Base-by-base conservation (phyloP, 2,329 filamentous ascomycete genomes). In the Diaporthe longicolla region DNA sequence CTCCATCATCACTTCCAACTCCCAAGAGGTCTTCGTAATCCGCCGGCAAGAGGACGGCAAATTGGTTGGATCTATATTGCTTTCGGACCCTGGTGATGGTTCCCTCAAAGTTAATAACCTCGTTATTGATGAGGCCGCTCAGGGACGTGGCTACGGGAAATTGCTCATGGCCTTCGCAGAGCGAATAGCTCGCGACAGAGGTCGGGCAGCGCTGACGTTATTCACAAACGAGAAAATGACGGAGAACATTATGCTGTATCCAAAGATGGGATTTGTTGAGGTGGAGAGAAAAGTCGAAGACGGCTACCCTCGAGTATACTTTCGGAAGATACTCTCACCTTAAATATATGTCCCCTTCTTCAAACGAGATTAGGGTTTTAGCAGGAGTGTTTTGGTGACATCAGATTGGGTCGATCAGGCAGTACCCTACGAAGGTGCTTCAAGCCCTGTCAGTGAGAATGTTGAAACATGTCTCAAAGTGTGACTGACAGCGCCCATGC, bases 301-400 rank as follows among this genome's bases (percentile, higher is more conserved):
- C 17, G 82, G 82, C 0, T 83, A 80, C 57, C 77, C 83, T 7
- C 76, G 82, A 3, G 82, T 84, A 0, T 84, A 81, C 68, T 84
- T 81, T 71, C 78, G 80, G 0, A 83, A 80, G 58, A 15, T 19
- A 26, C 65, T 73, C 29, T 48, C 29, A 50, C 24, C 11, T 66
- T 66, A 9, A 66, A 10, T 2, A n/a, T 11, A 45, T 17, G 13
- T 4, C 26, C 7, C 3, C 32, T 17, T 48, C 8, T 13, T 17
- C 24, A 24, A 32, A 2, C 17, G 1, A 11, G 19, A 11, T 7
- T 29, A 8, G 26, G 19, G 11, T 26, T 48, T 19, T 26, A 7
- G 29, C 19, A 50, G 35, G 4, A 11, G 35, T 6, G 24, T 26
- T 17, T 15, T 19, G 58, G 37, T 24, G 9, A 13, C 4, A 43